Evolutionary conservation across 371 early-diverging fungal species (phyloP), one percentile per base, ranked within the genome.

Genomic region (Capniomyces stellatus): DNA sequence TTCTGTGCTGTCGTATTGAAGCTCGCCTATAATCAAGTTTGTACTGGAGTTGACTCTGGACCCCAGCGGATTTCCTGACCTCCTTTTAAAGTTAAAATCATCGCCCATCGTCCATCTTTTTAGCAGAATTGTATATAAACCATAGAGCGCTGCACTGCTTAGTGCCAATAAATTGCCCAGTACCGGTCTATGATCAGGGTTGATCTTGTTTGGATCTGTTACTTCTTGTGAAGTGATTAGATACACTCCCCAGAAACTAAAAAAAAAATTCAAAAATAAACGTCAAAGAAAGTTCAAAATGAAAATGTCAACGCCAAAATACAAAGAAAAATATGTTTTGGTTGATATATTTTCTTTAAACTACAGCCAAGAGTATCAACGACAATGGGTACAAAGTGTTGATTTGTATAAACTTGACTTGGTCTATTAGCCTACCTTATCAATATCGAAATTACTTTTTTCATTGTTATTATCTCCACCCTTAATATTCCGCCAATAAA

Each of bases 111-210:
- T 77, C 46, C 69, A 74, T 31, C 73, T 57, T 41, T 87, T 87
- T 18, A 87, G 64, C 28, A 85, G 58, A 4, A 79, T 79, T 0
- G 81, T 80, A 66, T 88, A 85, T 56, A 81, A 77, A 3, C 84
- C 87, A 62, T 88, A 88, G 43, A 85, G 77, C 3, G 83, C 52
- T 1, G 87, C 86, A 27, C 85, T 79, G 29, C 76, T 51, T 25
- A 88, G 55, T 1, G 87, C 83, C 47, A 85, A 60, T 24, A 75
- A 28, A 56, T 85, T 84, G 1, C 89, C 89, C 46, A 81, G 57
- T 35, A 81, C 64, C 0, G 69, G 56, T 4, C 64, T 61, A n/a
- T 46, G 59, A 47, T 60, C 62, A 2, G 58, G 49, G 6, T 46
- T 46, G 19, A 48, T 29, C 0, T 60, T 52, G 0, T 30, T 57